These are phyloP conservation scores for Panellus pusillus DNA, from an alignment of 768 basidiomycete species.

Conservation along the genomic window DNA sequence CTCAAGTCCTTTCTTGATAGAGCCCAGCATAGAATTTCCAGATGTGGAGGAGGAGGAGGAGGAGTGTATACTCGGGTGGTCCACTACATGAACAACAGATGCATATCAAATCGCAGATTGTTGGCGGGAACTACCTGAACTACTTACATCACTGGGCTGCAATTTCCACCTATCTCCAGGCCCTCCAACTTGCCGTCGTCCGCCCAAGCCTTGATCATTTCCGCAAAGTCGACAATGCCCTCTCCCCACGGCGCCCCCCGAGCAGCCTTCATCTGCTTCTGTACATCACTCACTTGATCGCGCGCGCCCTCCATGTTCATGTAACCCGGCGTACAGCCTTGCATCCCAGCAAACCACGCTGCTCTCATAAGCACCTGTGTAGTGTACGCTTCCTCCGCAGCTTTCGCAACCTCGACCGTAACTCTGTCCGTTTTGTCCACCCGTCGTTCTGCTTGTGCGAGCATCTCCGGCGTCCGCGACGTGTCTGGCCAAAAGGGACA, in stretches of 20 bases:
- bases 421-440: not conserved
- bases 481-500: not conserved
- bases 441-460: constrained; percentile 2
- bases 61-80: too few relatives aligned
- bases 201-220: constrained; percentile 1
- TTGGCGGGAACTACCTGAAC: too few relatives aligned
- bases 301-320: constrained; percentile 4
- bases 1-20: too few relatives aligned
- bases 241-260: constrained; percentile 11
- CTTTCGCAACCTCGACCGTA: constrained; percentile 8
- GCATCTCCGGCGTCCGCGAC: constrained; percentile 5
- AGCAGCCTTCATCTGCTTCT: constrained; percentile 6
- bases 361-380: constrained; percentile 2
- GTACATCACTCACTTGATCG: not conserved
- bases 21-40: too few relatives aligned
- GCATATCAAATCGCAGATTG: too few relatives aligned
- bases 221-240: constrained; percentile 1
- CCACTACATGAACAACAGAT: too few relatives aligned
- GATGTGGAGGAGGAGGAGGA: too few relatives aligned
- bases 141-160: too few relatives aligned
- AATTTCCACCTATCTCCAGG: not conserved
- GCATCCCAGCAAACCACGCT: constrained; percentile 1
- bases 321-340: constrained; percentile 15
- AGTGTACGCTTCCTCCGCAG: constrained; percentile 5
- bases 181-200: constrained; percentile 8